Evolutionary conservation across 1,139 yeast species (phyloP).

Genomic region (Saccharomyces hybrid): DNA sequence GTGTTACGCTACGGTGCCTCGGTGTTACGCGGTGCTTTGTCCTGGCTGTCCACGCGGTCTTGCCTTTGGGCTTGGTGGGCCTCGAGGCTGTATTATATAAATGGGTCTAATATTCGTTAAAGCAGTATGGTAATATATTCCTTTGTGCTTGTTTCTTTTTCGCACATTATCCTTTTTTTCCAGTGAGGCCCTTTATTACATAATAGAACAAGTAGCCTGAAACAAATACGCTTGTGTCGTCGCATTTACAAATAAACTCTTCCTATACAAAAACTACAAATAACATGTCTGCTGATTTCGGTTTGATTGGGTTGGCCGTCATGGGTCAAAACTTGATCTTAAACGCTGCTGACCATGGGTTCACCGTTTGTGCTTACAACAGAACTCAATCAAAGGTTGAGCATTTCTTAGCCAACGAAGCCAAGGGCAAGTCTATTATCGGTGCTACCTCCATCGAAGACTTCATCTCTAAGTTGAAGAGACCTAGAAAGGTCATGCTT

Average conservation of each 20-base stretch:
- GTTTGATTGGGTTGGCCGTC: constrained; percentile 98
- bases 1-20: no score
- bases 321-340: constrained; percentile 99
- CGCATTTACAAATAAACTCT: no score
- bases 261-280: not conserved
- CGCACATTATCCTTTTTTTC: no score
- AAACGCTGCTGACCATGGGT: constrained; percentile 97
- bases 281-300: constrained; percentile 70
- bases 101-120: no score
- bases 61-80: no score
- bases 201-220: not conserved
- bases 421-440: constrained; percentile 90
- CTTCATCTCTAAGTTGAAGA: constrained; percentile 80
- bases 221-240: no score
- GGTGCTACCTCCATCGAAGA: constrained; percentile 94
- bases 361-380: constrained; percentile 96
- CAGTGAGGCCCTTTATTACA: not conserved
- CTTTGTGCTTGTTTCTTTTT: no score
- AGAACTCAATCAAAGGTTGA: constrained; percentile 95
- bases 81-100: no score
- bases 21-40: no score
- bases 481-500: constrained; percentile 91
- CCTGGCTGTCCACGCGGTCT: no score
- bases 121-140: no score
- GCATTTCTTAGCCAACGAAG: constrained; percentile 86